phyloP scores from a whole-genome alignment of 139 green algal species.

The Pleodorina starrii region DNA sequence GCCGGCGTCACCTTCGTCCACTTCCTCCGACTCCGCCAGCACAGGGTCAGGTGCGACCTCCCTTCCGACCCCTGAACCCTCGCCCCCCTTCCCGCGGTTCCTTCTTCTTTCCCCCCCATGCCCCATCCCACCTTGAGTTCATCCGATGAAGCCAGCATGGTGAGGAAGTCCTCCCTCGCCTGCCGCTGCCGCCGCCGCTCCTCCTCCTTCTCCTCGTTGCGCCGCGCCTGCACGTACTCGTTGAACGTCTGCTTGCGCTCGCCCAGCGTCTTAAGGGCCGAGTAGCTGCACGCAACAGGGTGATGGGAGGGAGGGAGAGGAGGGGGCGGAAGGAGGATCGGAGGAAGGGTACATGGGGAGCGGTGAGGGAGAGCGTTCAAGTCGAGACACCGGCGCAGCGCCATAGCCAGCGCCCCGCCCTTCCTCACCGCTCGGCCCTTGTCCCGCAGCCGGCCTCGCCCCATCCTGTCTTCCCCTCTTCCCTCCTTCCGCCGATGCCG shows the following conservation, averaged over 20 bases:
- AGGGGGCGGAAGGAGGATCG: background rate
- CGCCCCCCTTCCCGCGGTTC: too few relatives aligned
- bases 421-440: too few relatives aligned
- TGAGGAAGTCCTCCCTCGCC: constrained; percentile 80
- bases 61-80: too few relatives aligned
- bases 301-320: background rate
- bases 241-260: constrained; percentile 96
- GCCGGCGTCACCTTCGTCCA: too few relatives aligned
- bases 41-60: too few relatives aligned
- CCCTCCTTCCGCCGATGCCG: too few relatives aligned
- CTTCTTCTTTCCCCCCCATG: too few relatives aligned
- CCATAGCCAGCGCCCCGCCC: too few relatives aligned
- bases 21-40: too few relatives aligned
- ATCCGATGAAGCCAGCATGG: constrained; percentile 58
- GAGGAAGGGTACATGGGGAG: background rate
- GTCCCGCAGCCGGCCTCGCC: too few relatives aligned
- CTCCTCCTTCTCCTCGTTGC: constrained; percentile 88
- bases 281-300: constrained; percentile 82
- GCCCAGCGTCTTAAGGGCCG: constrained; percentile 88
- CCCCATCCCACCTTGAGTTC: constrained; percentile 58
- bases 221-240: constrained; percentile 81
- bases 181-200: constrained; percentile 68
- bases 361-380: background rate
- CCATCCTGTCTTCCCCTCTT: too few relatives aligned
- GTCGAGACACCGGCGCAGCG: too few relatives aligned